These are phyloP conservation scores for Stramenopiles sp. DNA, from an alignment of 352 stramenopile genomes.

Conservation along the genomic window DNA sequence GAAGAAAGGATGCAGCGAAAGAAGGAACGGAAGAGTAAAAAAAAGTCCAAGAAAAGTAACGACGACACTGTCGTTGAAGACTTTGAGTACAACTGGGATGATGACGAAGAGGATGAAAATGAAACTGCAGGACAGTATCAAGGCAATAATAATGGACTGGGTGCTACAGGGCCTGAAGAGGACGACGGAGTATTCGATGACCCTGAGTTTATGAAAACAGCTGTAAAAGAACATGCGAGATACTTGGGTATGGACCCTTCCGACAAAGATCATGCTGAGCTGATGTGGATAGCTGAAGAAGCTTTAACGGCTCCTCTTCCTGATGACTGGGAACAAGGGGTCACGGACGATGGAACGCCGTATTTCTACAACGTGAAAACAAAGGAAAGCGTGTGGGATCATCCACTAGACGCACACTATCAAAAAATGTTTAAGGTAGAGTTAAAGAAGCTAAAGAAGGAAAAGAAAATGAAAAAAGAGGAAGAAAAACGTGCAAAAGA, in stretches of 20 bases:
- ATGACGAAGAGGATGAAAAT: background rate
- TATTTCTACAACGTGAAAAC: conserved; percentile 42
- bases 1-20: background rate
- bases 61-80: background rate
- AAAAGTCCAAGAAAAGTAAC: background rate
- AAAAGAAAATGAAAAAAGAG: conserved; percentile 17
- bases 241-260: conserved; percentile 39
- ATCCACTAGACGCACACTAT: conserved; percentile 38
- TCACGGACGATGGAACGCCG: conserved; percentile 41
- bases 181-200: conserved; percentile 27
- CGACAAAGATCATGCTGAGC: conserved; percentile 27
- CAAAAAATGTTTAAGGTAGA: conserved; percentile 30
- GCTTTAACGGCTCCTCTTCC: conserved; percentile 35
- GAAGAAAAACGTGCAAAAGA: background rate
- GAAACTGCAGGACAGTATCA: too few relatives aligned
- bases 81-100: background rate
- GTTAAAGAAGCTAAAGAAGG: conserved; percentile 26
- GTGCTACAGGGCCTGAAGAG: background rate
- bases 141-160: too few relatives aligned
- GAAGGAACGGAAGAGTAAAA: background rate
- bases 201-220: conserved; percentile 36
- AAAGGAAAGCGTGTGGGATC: conserved; percentile 41
- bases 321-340: conserved; percentile 36
- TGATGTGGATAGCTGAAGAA: conserved; percentile 36
- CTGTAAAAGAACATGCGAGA: conserved; percentile 36